Percentiles rank a stretch among this genome's conserved stretches.
Evolutionary conservation across 441 rosid species (phyloP).

Genomic region (Brassica hybrid): DNA sequence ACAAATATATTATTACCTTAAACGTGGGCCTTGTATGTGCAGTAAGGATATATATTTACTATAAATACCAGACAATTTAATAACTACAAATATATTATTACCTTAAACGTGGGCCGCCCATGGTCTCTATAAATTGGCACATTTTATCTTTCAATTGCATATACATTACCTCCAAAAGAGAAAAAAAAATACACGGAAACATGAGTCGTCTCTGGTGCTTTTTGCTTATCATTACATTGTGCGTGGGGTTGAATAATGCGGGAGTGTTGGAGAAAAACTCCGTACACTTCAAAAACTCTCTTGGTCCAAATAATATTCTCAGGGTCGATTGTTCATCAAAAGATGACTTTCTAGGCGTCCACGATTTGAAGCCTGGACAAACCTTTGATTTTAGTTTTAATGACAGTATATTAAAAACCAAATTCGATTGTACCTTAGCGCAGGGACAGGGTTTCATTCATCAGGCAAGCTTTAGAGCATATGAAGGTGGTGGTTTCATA

Average conservation of each 20-base stretch:
- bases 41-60: too few species aligned
- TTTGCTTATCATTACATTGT: not conserved
- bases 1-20: too few species aligned
- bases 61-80: too few species aligned
- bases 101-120: not conserved
- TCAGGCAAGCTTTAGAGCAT: not conserved
- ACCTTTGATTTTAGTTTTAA: slow-evolving; percentile 3
- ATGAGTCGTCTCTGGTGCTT: slow-evolving; percentile 8
- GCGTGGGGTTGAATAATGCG: slow-evolving; percentile 1
- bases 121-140: not conserved
- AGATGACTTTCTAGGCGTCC: not conserved
- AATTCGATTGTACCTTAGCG: slow-evolving; percentile 9
- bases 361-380: slow-evolving; percentile 1
- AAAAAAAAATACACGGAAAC: not conserved
- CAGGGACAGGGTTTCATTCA: slow-evolving; percentile 16
- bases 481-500: slow-evolving; percentile 4
- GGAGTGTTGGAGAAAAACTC: slow-evolving; percentile 9
- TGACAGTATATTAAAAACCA: not conserved
- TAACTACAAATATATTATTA: too few species aligned
- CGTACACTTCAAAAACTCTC: not conserved
- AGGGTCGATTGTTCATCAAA: slow-evolving; percentile 3
- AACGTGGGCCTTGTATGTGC: too few species aligned
- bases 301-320: not conserved
- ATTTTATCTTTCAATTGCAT: not conserved
- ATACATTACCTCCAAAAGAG: not conserved